Evolutionary conservation across 306 rosid genomes (phyloP).

Genomic region (Trifolium repens): DNA sequence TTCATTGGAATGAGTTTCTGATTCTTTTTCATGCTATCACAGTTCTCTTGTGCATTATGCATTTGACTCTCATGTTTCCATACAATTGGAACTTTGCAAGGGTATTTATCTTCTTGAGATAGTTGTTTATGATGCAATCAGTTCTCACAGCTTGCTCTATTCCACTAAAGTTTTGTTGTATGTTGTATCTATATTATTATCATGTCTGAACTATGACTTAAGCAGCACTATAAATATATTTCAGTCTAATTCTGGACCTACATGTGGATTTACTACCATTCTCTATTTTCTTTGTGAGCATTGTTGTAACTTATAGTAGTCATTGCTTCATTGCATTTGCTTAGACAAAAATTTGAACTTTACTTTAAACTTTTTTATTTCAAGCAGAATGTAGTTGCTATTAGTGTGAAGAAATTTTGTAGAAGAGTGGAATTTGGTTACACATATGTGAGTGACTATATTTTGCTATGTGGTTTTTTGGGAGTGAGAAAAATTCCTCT

Average conservation of each 20-base stretch:
- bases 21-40: conserved; percentile 6
- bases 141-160: neutral
- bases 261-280: neutral
- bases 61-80: conserved; percentile 23
- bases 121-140: conserved; percentile 19
- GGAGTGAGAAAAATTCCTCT: no score
- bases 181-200: conserved; percentile 21
- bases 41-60: conserved; percentile 18
- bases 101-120: neutral
- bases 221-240: conserved; percentile 4
- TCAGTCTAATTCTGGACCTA: conserved; percentile 8
- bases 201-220: conserved; percentile 8
- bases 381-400: neutral
- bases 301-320: neutral
- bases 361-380: neutral
- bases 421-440: neutral
- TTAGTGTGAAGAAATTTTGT: neutral
- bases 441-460: neutral
- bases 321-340: conserved; percentile 2
- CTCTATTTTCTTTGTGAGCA: neutral
- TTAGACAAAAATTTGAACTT: neutral
- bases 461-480: neutral
- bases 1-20: conserved; percentile 13
- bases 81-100: neutral
- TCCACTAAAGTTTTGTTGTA: conserved; percentile 14